Evolutionary conservation across 352 stramenopile genomes (phyloP), one percentile per base, ranked within the genome.

Genomic region (Peronospora farinosa): DNA sequence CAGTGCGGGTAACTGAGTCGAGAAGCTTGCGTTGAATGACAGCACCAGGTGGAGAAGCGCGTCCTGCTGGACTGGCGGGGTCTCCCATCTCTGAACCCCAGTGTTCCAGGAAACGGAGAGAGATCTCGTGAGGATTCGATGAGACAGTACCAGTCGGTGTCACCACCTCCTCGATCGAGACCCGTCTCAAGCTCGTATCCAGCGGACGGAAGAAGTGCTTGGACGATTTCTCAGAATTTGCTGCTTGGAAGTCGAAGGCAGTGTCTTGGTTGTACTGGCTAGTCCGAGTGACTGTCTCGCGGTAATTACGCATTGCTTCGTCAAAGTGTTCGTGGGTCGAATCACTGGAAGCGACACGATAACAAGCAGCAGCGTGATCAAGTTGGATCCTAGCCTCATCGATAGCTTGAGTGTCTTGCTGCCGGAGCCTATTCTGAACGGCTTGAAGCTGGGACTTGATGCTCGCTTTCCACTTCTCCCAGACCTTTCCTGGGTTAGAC

Each of bases 231-330:
- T 31, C 19, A 12, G 5, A n/a, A 21, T 45, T 23, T 12, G 13
- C n/a, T 5, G 23, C 40, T 35, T 45, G 40, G n/a, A 45, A 45
- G 40, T 45, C 40, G 5, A 45, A 33, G 3, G 21, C 5, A 33
- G 23, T 45, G 13, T 45, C 40, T 35, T 23, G 12, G 7, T 35
- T 45, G 13, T 33, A 35, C 12, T 45, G 40, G 40, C 12, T 45
- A 1, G 19, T 35, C 40, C 12, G 9, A 2, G 40, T 45, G 9
- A 45, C 23, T 33, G 40, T 21, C 12, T 23, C 21, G n/a, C n/a
- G 28, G 12, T 45, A 46, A 8, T 46, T 21, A 0, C 21, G 25
- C 12, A 46, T 23, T 4, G 25, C 40, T 23, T 35, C 40, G 3
- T 19, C 25, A n/a, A 36, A 46, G 2, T 21, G n/a, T 6, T 46